Conservation (phyloP, 768 basidiomycete genomes). For the Paxillus involutus region DNA sequence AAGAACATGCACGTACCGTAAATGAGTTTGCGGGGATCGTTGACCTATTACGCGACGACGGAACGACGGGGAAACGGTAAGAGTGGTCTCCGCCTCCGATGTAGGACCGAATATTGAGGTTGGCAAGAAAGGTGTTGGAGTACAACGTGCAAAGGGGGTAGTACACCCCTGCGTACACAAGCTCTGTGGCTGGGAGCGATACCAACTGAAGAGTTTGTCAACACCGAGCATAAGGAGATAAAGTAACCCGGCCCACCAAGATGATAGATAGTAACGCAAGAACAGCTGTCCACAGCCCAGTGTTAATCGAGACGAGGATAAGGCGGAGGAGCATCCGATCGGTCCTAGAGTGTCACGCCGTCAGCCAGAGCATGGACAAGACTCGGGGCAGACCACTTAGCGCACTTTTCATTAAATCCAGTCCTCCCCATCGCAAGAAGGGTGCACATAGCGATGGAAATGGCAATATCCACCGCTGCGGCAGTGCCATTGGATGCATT, state of each 20-base stretch:
- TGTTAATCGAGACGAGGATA: not conserved
- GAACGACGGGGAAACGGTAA: not conserved
- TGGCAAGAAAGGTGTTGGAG: slow-evolving; percentile 20
- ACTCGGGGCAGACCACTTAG: not conserved
- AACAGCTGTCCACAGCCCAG: not conserved
- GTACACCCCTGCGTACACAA: slow-evolving; percentile 8
- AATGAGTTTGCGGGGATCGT: not conserved
- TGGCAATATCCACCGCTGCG: not conserved
- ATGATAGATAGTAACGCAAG: not conserved
- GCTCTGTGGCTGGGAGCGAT: not conserved
- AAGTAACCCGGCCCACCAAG: not conserved
- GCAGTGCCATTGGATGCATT: not conserved
- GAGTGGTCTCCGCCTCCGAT: not conserved
- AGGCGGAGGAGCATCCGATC: not conserved
- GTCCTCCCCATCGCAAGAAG: not conserved
- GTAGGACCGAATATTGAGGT: slow-evolving; percentile 11
- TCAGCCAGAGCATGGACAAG: not conserved
- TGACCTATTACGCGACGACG: not conserved
- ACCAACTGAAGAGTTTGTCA: not conserved
- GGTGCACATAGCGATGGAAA: not conserved
- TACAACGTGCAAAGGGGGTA: slow-evolving; percentile 23
- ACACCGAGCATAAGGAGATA: not conserved
- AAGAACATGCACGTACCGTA: not conserved
- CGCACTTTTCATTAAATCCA: not conserved
- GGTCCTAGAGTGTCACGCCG: not conserved